Evolutionary conservation across 202 grass and related monocot species (phyloP), one percentile per base, ranked within the genome.

Genomic region (Bolboschoenoplectus hybrid): DNA sequence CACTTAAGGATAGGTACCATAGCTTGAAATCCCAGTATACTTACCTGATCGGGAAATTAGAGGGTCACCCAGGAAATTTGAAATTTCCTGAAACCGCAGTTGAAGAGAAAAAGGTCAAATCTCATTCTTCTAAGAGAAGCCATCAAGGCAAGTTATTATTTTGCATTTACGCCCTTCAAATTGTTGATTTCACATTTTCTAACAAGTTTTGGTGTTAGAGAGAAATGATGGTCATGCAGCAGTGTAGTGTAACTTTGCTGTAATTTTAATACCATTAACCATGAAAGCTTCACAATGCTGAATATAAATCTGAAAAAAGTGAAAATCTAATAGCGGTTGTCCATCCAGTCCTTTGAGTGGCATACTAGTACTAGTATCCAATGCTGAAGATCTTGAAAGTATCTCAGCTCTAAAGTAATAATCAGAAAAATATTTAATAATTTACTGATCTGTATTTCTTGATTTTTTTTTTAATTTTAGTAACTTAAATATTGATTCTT

Each of bases 1-100:
- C 50, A 12, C 80, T 94, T 40, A 95, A 88, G 64, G 85, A 74
- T 67, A 85, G 45, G 44, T 96, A 90, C 85, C 94, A 90, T 75
- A 47, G 91, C 40, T 76, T 96, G 70, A 98, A 98, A 82, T 94
- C 93, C 41, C 90, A 98, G 88, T 90, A 94, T 83, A 89, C 11
- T 64, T 92, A 83, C 84, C 63, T 89, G 81, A 50, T 91, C 77
- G 61, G 65, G 60, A 98, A 96, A 88, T 57, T 92, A 51, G 85
- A 86, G 63, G 47, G 63, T 53, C 80, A 75, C 17, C 84, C 85
- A 77, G 71, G 86, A 88, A 89, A 61, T 14, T 81, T 85, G 76
- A 89, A 92, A 69, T 44, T 50, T 76, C 55, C 80, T 56, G 14
- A 35, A 60, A 86, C 46, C 47, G 74, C 41, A 45, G 32, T 43